phyloP scores from a whole-genome alignment of 2,329 filamentous ascomycete species.

The Diaporthe velutina region DNA sequence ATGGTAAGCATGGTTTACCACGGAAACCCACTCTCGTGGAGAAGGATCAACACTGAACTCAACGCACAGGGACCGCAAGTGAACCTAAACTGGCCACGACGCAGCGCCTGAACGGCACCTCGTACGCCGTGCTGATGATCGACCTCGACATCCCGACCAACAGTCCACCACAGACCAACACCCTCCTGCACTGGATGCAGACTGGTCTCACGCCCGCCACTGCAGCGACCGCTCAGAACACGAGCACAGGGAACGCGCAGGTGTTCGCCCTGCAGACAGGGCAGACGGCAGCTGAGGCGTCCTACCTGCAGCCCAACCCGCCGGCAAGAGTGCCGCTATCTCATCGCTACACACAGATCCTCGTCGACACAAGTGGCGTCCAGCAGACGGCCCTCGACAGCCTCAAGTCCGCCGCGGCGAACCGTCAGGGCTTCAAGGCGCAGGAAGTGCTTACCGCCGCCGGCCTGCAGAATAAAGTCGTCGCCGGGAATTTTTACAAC shows the following conservation, averaged over 20 bases:
- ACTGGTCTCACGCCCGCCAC: constrained; percentile 51
- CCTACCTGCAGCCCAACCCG: constrained; percentile 54
- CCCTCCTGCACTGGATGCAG: constrained; percentile 59
- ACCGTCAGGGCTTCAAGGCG: constrained; percentile 50
- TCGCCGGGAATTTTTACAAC: constrained; percentile 55
- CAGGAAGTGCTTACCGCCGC: constrained; percentile 48
- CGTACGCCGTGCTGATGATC: constrained; percentile 58
- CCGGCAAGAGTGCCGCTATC: constrained; percentile 53
- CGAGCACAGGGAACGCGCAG: constrained; percentile 43
- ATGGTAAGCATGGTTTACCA: constrained; percentile 46
- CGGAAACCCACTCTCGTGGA: background rate
- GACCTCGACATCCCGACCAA: constrained; percentile 62
- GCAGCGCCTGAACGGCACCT: constrained; percentile 53
- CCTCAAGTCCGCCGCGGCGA: constrained; percentile 48
- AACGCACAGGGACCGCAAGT: constrained; percentile 48
- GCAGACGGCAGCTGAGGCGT: constrained; percentile 45
- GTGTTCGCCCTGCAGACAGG: constrained; percentile 50
- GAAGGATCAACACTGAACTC: constrained; percentile 2
- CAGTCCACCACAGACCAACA: constrained; percentile 51
- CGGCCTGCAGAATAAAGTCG: constrained; percentile 48
- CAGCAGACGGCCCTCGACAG: constrained; percentile 43
- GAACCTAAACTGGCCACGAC: constrained; percentile 53
- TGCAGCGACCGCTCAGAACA: constrained; percentile 45
- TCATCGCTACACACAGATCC: constrained; percentile 55
- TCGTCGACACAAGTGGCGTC: constrained; percentile 53